Percentiles rank a stretch among this genome's conserved stretches.
These are phyloP conservation scores for Hordeum marinum DNA, from an alignment of 176 grass and related monocot genomes.

Conservation along the genomic window DNA sequence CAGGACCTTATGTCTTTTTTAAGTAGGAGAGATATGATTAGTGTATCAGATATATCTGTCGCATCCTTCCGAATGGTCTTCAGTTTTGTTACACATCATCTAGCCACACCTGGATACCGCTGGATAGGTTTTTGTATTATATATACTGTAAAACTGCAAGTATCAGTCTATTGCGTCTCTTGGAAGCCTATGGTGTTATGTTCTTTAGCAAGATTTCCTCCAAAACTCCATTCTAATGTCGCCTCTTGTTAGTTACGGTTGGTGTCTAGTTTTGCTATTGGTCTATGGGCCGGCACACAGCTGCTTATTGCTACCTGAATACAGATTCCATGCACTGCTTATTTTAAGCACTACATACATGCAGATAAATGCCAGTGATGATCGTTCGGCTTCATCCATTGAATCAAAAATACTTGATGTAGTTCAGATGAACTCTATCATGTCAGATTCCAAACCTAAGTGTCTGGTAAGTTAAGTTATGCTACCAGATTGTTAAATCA, in stretches of 20 bases:
- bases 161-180: neutral
- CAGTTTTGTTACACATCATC: neutral
- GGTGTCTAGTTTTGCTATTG: conserved; percentile 1
- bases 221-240: neutral
- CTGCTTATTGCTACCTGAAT: conserved; percentile 2
- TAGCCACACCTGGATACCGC: neutral
- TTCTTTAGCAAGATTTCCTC: neutral
- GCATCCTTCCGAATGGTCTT: conserved; percentile 5
- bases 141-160: neutral
- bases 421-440: conserved; percentile 94
- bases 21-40: neutral
- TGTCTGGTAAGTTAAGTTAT: conserved; percentile 72
- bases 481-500: conserved; percentile 8
- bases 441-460: conserved; percentile 92
- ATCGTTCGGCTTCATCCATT: conserved; percentile 85
- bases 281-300: neutral
- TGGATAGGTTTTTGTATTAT: conserved; percentile 4
- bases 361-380: conserved; percentile 99
- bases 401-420: conserved; percentile 96
- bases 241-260: conserved; percentile 11
- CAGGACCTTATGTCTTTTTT: too few relatives aligned
- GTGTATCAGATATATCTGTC: conserved; percentile 3
- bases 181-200: neutral
- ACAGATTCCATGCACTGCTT: conserved; percentile 21
- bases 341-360: conserved; percentile 21